A percentile compares a stretch with the other conserved stretches of the same genome.
Evolutionary conservation across 306 rosid genomes (phyloP).

Genomic region (Lithocarpus polystachyus): DNA sequence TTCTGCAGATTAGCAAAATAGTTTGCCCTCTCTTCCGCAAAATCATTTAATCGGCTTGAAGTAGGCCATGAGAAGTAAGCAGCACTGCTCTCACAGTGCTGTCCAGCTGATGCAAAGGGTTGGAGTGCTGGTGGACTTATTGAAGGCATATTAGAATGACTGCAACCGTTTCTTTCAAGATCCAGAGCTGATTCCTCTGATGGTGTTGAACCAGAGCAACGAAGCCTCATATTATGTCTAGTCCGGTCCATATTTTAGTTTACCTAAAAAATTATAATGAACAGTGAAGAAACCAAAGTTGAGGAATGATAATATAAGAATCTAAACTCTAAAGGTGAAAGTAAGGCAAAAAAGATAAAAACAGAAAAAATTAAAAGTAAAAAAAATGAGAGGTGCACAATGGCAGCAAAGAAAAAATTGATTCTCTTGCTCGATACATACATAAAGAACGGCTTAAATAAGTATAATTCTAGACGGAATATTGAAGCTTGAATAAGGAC

Average conservation of each 20-base stretch:
- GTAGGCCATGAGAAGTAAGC: slow-evolving; percentile 99
- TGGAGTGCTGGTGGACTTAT: slow-evolving; percentile 82
- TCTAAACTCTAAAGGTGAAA: not conserved
- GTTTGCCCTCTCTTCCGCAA: slow-evolving; percentile 93
- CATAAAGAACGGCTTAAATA: slow-evolving; percentile 1
- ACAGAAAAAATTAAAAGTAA: not conserved
- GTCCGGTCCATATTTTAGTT: slow-evolving; percentile 57
- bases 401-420: slow-evolving; percentile 1
- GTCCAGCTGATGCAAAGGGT: slow-evolving; percentile 95
- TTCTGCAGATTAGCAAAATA: slow-evolving; percentile 89
- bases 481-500: not conserved
- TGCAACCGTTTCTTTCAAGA: slow-evolving; percentile 85
- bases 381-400: slow-evolving; percentile 2
- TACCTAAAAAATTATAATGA: slow-evolving; percentile 29
- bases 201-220: slow-evolving; percentile 79
- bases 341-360: not conserved
- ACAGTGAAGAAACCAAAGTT: not conserved
- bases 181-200: slow-evolving; percentile 96
- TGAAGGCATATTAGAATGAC: slow-evolving; percentile 90
- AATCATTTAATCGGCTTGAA: slow-evolving; percentile 76
- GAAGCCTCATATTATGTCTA: slow-evolving; percentile 60
- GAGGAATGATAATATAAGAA: not conserved
- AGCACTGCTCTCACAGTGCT: slow-evolving; percentile 88
- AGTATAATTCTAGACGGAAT: slow-evolving; percentile 7
- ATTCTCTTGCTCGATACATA: slow-evolving; percentile 11